Base-by-base conservation (phyloP, 2,329 filamentous ascomycete genomes). In the Diaporthe citriasiana region DNA sequence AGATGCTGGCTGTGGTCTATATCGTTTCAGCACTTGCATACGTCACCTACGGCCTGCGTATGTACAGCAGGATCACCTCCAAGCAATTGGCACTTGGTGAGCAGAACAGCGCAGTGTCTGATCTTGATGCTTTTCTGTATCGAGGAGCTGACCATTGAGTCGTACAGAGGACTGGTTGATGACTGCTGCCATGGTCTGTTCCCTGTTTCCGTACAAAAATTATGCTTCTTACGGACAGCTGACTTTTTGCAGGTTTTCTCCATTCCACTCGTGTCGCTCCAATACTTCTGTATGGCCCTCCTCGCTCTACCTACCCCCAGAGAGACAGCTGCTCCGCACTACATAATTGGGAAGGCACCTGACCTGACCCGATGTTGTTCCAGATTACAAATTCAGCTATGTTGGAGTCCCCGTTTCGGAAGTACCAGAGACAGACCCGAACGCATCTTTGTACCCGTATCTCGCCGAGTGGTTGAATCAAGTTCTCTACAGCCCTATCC, bases 371-470 rank as follows among this genome's bases (percentile, higher is more conserved):
- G 9, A n/a, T 10, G 3, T 1, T 8, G 8, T n/a, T 4, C 30
- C 12, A 70, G 66, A 70, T 25, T 35, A 57, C 40, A 70, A 57
- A 8, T 57, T 57, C 51, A 57, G n/a, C 38, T 47, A 47, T 40
- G 40, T 30, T 2, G 66, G 66, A 2, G 7, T 70, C 19, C 13
- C 53, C 0, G 1, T 15, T 3, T 40, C 47, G 1, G 30, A 53
- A 2, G 12, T 68, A 0, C 63, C 47, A n/a, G n/a, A n/a, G 12
- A 38, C 33, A 53, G 30, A 22, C 19, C 1, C 33, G 33, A 35
- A 9, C 33, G 33, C 5, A 35, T 5, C 5, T 5, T 4, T 35
- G 0, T 22, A 22, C 1, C 10, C n/a, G 45, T 12, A 35, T 0
- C 27, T 70, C 6, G 25, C 38, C 8, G n/a, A 1, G 8, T 70